Evolutionary conservation across 1,284 basidiomycete genomes (phyloP).

Genomic region (Ustilago vetiveriae): DNA sequence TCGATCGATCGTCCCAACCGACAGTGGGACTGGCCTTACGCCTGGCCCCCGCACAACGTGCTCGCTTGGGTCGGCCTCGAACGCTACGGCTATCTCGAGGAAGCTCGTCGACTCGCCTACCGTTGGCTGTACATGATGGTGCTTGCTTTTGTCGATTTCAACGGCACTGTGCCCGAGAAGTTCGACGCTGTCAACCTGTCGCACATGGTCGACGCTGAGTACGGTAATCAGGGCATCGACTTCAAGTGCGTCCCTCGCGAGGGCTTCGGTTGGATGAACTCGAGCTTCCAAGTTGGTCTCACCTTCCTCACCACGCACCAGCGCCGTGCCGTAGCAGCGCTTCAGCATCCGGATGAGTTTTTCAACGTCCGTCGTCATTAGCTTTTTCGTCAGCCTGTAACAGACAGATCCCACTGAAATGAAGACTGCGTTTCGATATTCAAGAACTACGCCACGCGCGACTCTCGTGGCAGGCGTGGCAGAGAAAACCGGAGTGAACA

Average conservation of each 20-base stretch:
- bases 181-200: conserved; percentile 95
- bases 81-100: conserved; percentile 92
- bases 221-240: conserved; percentile 97
- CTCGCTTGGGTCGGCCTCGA: conserved; percentile 97
- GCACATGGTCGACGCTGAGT: conserved; percentile 96
- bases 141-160: conserved; percentile 76
- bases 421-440: too few species aligned
- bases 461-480: too few species aligned
- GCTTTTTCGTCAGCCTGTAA: too few species aligned
- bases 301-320: conserved; percentile 93
- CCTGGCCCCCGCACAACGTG: conserved; percentile 78
- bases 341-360: conserved; percentile 89
- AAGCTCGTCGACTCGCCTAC: conserved; percentile 91
- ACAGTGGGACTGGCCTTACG: conserved; percentile 79
- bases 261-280: conserved; percentile 86
- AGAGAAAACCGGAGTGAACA: too few species aligned
- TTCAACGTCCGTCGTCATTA: conserved; percentile 69
- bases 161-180: conserved; percentile 97
- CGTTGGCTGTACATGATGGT: conserved; percentile 90
- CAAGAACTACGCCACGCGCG: too few species aligned
- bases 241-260: conserved; percentile 88
- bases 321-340: conserved; percentile 90
- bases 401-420: too few species aligned
- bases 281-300: conserved; percentile 81
- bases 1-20: conserved; percentile 96